phyloP scores from a whole-genome alignment of 164 flowering plant species.

The Liquidambar formosana region DNA sequence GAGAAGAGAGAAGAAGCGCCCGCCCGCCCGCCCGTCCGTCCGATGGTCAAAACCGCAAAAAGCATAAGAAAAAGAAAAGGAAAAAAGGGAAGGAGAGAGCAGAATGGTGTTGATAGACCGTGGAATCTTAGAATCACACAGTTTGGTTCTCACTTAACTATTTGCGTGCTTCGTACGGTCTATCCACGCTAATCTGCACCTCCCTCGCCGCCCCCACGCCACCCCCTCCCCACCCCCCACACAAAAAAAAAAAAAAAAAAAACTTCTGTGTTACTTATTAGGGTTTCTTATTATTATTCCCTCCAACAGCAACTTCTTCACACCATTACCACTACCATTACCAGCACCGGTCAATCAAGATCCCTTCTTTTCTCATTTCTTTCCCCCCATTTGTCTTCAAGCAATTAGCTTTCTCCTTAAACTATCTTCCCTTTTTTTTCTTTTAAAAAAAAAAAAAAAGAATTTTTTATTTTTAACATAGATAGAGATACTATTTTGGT shows the following conservation, averaged over 20 bases:
- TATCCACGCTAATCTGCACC: constrained; percentile 65
- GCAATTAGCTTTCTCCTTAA: no score
- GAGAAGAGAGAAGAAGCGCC: constrained; percentile 2
- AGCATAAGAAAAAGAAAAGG: background rate
- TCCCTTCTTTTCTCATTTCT: no score
- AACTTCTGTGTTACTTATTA: no score
- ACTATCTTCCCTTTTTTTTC: no score
- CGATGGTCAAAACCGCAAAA: background rate
- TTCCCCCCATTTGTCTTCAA: no score
- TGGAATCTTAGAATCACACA: constrained; percentile 47
- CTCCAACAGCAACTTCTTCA: background rate
- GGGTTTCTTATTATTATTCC: constrained; percentile 6
- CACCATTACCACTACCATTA: background rate
- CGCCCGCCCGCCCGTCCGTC: no score
- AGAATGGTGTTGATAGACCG: constrained; percentile 65
- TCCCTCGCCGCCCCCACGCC: background rate
- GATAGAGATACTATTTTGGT: no score
- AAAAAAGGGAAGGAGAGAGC: constrained; percentile 16
- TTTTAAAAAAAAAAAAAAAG: no score
- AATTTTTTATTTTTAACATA: no score
- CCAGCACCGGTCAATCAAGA: background rate
- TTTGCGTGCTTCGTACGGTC: constrained; percentile 76
- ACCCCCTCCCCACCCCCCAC: background rate
- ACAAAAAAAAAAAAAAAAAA: no score
- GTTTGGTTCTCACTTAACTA: background rate